These are phyloP conservation scores for Metschnikowia koreensis DNA, from an alignment of 805 yeast genomes.

Conservation along the genomic window DNA sequence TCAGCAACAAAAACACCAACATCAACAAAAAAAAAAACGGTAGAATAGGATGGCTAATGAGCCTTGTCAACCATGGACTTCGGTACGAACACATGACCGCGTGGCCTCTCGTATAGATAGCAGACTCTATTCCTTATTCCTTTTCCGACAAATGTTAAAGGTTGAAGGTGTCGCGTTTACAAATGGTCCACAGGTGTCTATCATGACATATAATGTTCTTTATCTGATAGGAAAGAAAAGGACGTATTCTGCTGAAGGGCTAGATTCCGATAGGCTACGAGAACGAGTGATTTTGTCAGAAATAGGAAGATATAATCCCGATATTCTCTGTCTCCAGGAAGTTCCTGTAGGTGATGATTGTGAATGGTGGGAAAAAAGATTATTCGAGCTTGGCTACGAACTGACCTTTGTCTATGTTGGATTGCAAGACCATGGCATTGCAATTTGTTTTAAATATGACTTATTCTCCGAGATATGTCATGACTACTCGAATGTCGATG, in stretches of 20 bases:
- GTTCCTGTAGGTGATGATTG: background rate
- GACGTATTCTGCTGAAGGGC: background rate
- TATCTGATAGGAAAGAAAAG: background rate
- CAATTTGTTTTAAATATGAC: slow-evolving; percentile 1
- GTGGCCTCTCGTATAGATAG: background rate
- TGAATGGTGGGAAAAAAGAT: background rate
- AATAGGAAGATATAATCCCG: slow-evolving; percentile 4
- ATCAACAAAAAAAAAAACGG: too few relatives aligned
- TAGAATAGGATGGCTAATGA: background rate
- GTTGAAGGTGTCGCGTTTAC: background rate
- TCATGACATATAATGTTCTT: slow-evolving; percentile 5
- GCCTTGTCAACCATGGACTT: background rate
- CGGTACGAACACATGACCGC: background rate
- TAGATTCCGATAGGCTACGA: background rate
- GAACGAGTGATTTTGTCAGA: background rate
- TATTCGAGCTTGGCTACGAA: slow-evolving; percentile 1
- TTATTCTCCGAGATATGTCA: slow-evolving; percentile 1
- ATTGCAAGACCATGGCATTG: background rate
- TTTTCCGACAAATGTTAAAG: background rate
- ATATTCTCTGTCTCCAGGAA: slow-evolving; percentile 4
- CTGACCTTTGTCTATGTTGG: background rate
- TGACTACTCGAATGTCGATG: background rate
- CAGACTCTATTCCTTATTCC: background rate
- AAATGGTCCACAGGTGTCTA: slow-evolving; percentile 1
- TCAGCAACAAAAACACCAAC: too few relatives aligned